Base-by-base conservation (phyloP, 331 rosid species). In the Malus hybrid region DNA sequence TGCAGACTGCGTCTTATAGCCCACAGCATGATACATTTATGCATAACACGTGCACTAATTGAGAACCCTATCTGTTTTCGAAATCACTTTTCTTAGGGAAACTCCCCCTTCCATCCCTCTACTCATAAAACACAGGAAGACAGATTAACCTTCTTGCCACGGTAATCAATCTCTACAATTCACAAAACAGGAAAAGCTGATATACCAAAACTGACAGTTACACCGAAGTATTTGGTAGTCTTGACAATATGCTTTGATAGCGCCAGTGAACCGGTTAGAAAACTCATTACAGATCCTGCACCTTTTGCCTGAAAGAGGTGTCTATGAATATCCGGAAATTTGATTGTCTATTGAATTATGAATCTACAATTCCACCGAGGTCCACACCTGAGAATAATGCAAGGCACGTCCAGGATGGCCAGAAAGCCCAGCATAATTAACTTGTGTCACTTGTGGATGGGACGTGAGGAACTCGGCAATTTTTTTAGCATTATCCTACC, bases 261-360 rank as follows among this genome's bases (percentile, higher is more conserved):
- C 44, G 93, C 86, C 77, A 82, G 50, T 46, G 96, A 90, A 65
- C 97, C 96, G 14, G 97, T 91, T 84, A 88, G 78, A 85, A 94
- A 91, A 87, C 99, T 94, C 81, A 91, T 81, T 75, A 94, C 97
- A 73, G 96, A 86, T 64, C 97, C 97, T 48, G 99, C 93, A 79
- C 96, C 98, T 76, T 88, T 88, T 73, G 97, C 97, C 98, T 93
- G 85, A 52, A 79, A 67, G 19, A 79, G 69, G 68, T 33, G 29
- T 67, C 24, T 3, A 61, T 82, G 75, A 79, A 79, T 29, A 46
- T 52, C 22, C 64, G 71, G 72, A 65, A 59, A 18, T 6, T 7
- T 34, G 73, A 75, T 32, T 28, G 18, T 20, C 31, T 28, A 83
- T 63, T 14, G 67, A 60, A 83, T 61, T 42, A 65, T 48, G 19